These are phyloP conservation scores for Xylaria telfairii DNA, from an alignment of 495 filamentous ascomycete genomes.

Conservation along the genomic window DNA sequence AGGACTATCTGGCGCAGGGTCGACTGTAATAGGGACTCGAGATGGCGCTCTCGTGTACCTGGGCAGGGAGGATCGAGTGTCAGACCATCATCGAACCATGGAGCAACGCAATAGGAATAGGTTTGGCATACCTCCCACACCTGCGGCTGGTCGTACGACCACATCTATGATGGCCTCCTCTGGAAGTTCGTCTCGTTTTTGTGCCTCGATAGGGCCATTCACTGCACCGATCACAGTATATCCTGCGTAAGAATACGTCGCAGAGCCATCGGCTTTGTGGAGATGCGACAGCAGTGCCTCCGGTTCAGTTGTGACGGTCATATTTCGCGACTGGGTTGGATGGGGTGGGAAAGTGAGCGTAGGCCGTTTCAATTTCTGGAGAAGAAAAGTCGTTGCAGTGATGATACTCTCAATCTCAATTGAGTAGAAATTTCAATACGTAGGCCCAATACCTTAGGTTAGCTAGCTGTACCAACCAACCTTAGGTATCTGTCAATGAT, in stretches of 20 bases:
- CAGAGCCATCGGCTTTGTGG: conserved; percentile 83
- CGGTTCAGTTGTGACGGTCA: conserved; percentile 52
- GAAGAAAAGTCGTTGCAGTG: neutral
- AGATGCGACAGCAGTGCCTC: conserved; percentile 63
- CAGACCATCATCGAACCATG: conserved; percentile 43
- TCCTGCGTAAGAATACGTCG: conserved; percentile 76
- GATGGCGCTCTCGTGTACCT: conserved; percentile 74
- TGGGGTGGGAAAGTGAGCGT: neutral
- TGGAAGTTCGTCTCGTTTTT: conserved; percentile 82
- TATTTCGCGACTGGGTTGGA: conserved; percentile 30
- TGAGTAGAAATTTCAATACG: conserved; percentile 2
- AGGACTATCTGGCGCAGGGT: conserved; percentile 73
- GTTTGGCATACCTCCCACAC: conserved; percentile 72
- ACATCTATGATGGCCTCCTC: conserved; percentile 92
- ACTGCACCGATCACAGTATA: conserved; percentile 84
- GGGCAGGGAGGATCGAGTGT: conserved; percentile 43
- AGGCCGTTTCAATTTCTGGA: neutral
- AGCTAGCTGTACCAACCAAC: too few species aligned
- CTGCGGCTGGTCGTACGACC: conserved; percentile 81
- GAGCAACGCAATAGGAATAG: conserved; percentile 28
- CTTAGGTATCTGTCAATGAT: neutral
- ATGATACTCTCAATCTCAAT: neutral
- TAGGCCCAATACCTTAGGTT: neutral
- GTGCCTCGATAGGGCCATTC: conserved; percentile 92
- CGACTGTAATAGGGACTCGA: conserved; percentile 72